Evolutionary conservation across 164 flowering plant species (phyloP).

Genomic region (Platanus orientalis): DNA sequence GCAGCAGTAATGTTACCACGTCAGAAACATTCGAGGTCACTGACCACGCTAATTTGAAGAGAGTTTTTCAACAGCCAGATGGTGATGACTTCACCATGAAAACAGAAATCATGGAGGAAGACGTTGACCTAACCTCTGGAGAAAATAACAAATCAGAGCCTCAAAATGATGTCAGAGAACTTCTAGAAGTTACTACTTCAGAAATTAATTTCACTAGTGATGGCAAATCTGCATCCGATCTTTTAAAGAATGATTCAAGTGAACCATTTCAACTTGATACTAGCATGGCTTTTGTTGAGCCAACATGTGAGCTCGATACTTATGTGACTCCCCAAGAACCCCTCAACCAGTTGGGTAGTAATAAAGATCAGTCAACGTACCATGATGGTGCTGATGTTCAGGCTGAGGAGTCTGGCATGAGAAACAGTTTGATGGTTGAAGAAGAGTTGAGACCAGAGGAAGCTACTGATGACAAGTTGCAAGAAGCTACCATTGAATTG

Average conservation of each 20-base stretch:
- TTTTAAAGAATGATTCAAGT: constrained; percentile 15
- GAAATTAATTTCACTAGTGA: constrained; percentile 12
- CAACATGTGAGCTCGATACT: background rate
- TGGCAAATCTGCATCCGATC: constrained; percentile 18
- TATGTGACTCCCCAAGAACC: constrained; percentile 10
- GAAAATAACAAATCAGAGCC: constrained; percentile 17
- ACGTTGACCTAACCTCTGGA: constrained; percentile 7
- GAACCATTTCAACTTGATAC: constrained; percentile 16
- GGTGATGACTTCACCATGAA: constrained; percentile 13
- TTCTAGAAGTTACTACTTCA: constrained; percentile 11
- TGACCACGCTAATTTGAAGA: background rate
- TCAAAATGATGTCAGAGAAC: constrained; percentile 17
- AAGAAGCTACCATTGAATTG: constrained; percentile 9
- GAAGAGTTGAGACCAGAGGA: constrained; percentile 7
- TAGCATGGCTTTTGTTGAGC: constrained; percentile 16
- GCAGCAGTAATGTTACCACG: constrained; percentile 4
- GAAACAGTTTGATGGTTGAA: constrained; percentile 12
- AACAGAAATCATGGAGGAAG: constrained; percentile 15
- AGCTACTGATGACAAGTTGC: background rate
- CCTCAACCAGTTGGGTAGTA: constrained; percentile 8
- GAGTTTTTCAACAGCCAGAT: constrained; percentile 7
- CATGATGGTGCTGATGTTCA: constrained; percentile 12
- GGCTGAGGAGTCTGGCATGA: constrained; percentile 6
- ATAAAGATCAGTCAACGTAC: constrained; percentile 1
- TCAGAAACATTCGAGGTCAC: constrained; percentile 18